Evolutionary conservation across 1,284 basidiomycete species (phyloP).

Genomic region (Ceratobasidium sp.): DNA sequence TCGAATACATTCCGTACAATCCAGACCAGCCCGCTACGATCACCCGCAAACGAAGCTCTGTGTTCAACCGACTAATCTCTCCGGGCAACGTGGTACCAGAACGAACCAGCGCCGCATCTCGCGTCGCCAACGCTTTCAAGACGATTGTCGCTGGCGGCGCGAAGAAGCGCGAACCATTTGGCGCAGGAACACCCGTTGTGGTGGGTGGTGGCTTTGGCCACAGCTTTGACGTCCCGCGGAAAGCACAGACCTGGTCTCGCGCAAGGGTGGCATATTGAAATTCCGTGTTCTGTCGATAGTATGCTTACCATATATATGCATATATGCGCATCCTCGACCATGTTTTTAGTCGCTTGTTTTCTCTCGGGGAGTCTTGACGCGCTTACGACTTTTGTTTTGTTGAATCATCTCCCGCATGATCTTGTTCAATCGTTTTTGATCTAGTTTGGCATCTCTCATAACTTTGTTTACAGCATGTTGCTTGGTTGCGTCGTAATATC

Average conservation of each 20-base stretch:
- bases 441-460: background rate
- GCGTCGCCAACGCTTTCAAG: slow-evolving; percentile 32
- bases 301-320: slow-evolving; percentile 26
- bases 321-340: slow-evolving; percentile 7
- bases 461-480: background rate
- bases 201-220: slow-evolving; percentile 24
- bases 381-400: slow-evolving; percentile 6
- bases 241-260: slow-evolving; percentile 33
- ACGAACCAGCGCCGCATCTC: background rate
- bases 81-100: slow-evolving; percentile 6
- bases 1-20: slow-evolving; percentile 22
- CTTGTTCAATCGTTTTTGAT: background rate
- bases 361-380: slow-evolving; percentile 2
- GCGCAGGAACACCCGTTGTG: background rate
- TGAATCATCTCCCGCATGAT: background rate
- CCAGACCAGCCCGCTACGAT: background rate
- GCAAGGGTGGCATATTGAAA: slow-evolving; percentile 14
- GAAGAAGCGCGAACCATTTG: slow-evolving; percentile 15
- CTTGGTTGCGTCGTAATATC: slow-evolving; percentile 8
- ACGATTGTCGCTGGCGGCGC: slow-evolving; percentile 27
- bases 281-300: background rate
- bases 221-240: background rate
- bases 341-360: slow-evolving; percentile 3
- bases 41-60: slow-evolving; percentile 5
- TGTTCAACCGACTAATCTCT: slow-evolving; percentile 23